phyloP scores from a whole-genome alignment of 2,329 filamentous ascomycete species.

The Plectosphaerella sp. region DNA sequence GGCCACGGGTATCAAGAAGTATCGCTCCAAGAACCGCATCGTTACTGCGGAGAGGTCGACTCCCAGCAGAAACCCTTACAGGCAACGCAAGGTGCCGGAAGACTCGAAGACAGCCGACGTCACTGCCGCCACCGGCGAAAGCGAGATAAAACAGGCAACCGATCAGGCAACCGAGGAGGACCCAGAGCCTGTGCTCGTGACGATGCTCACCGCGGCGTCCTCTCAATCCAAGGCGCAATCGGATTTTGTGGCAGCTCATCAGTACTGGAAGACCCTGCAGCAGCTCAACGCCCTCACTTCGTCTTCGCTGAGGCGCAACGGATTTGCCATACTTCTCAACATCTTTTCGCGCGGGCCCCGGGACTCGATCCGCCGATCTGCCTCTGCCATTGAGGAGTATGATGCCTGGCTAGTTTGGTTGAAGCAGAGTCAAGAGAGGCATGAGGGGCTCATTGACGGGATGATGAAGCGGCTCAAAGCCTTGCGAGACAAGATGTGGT shows the following conservation, averaged over 20 bases:
- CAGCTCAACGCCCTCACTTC: constrained; percentile 63
- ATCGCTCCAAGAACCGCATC: constrained; percentile 55
- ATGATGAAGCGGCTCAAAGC: constrained; percentile 71
- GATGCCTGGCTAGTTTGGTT: constrained; percentile 81
- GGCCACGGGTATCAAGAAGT: constrained; percentile 56
- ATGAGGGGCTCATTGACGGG: constrained; percentile 68
- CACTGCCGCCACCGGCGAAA: constrained; percentile 12
- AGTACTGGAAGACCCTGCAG: constrained; percentile 79
- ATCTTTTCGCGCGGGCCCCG: constrained; percentile 70
- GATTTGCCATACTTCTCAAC: constrained; percentile 67
- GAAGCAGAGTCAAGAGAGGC: constrained; percentile 74
- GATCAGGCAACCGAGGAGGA: background rate
- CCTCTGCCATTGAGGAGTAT: constrained; percentile 71
- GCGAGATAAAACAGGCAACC: constrained; percentile 19
- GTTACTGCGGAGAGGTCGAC: constrained; percentile 46
- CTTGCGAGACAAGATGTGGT: constrained; percentile 97
- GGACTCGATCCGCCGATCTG: constrained; percentile 64
- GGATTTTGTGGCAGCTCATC: constrained; percentile 78
- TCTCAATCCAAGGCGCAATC: constrained; percentile 72
- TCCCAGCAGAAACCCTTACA: constrained; percentile 55
- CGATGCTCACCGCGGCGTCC: constrained; percentile 73
- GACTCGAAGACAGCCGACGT: background rate
- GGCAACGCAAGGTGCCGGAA: background rate
- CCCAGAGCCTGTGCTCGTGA: constrained; percentile 51
- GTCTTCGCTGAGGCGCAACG: constrained; percentile 58